phyloP scores from a whole-genome alignment of 257 asterid species.

The Forsythia suspensa region DNA sequence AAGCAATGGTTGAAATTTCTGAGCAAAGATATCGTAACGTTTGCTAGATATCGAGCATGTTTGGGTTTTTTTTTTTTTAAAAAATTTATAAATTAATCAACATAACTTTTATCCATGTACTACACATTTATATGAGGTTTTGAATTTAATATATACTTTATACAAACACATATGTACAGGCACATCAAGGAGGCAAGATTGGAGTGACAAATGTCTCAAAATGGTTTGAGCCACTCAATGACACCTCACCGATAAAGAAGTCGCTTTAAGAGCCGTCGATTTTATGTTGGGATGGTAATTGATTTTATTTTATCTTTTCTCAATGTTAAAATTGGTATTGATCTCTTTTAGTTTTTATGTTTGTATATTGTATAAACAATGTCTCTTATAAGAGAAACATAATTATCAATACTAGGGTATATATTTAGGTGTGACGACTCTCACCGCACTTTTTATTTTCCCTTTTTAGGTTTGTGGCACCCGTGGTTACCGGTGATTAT shows the following conservation, averaged over 20 bases:
- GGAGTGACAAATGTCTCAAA: slow-evolving; percentile 43
- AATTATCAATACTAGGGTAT: no score
- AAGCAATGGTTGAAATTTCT: slow-evolving; percentile 35
- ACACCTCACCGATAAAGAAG: slow-evolving; percentile 1
- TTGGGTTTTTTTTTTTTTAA: no score
- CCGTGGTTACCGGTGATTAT: not conserved
- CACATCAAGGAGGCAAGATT: slow-evolving; percentile 46
- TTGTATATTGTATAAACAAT: no score
- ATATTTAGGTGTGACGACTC: no score
- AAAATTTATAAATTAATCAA: no score
- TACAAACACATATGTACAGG: slow-evolving; percentile 17
- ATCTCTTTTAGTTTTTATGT: not conserved
- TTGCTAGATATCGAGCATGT: not conserved
- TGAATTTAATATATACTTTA: no score
- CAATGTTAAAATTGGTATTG: no score
- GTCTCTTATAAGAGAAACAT: no score
- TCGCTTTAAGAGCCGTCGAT: not conserved
- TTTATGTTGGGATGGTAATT: slow-evolving; percentile 29
- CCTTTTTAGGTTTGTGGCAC: slow-evolving; percentile 17
- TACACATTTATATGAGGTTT: no score
- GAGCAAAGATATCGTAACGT: slow-evolving; percentile 31
- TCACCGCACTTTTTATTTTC: no score
- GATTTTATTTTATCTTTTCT: no score
- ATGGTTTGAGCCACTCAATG: slow-evolving; percentile 52
- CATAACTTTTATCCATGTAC: no score